These are phyloP conservation scores for Lagenidium giganteum DNA, from an alignment of 352 stramenopile species.

Conservation along the genomic window DNA sequence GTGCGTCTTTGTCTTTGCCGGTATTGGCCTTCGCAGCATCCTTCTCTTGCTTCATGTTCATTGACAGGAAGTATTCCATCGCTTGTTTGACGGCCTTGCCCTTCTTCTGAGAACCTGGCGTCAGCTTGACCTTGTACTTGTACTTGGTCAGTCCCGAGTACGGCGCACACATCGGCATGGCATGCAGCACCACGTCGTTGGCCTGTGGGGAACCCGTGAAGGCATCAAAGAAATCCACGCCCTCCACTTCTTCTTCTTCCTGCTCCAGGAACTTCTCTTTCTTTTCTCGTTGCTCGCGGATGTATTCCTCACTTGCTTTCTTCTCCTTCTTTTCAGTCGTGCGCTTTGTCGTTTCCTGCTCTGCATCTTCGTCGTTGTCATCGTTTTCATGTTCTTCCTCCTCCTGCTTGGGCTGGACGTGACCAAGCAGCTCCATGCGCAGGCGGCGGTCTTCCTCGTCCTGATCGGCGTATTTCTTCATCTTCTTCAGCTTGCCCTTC, in stretches of 20 bases:
- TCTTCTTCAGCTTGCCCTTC: constrained; percentile 92
- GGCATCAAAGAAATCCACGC: constrained; percentile 74
- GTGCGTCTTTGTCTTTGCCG: constrained; percentile 3
- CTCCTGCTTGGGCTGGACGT: constrained; percentile 27
- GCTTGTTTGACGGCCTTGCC: constrained; percentile 87
- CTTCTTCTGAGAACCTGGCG: constrained; percentile 86
- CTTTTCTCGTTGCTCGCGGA: constrained; percentile 72
- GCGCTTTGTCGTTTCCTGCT: constrained; percentile 10
- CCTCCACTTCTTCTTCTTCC: constrained; percentile 77
- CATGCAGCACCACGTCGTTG: constrained; percentile 85
- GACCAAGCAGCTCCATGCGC: constrained; percentile 89
- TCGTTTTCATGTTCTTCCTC: constrained; percentile 18
- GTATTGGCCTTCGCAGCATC: constrained; percentile 13
- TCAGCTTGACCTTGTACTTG: constrained; percentile 93
- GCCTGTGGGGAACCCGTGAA: constrained; percentile 77
- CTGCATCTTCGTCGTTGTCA: constrained; percentile 1
- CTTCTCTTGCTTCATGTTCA: constrained; percentile 70
- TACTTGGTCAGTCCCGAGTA: constrained; percentile 83
- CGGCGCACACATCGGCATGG: constrained; percentile 89
- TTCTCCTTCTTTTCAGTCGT: constrained; percentile 12
- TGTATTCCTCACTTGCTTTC: constrained; percentile 41
- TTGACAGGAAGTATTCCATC: constrained; percentile 80
- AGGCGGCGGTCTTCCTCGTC: constrained; percentile 93
- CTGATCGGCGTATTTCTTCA: constrained; percentile 96
- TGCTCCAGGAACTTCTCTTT: constrained; percentile 83